Percentiles rank a stretch among this genome's conserved stretches.
Conservation (phyloP, 2,329 filamentous ascomycete genomes). For the Furcasterigmium sp. region DNA sequence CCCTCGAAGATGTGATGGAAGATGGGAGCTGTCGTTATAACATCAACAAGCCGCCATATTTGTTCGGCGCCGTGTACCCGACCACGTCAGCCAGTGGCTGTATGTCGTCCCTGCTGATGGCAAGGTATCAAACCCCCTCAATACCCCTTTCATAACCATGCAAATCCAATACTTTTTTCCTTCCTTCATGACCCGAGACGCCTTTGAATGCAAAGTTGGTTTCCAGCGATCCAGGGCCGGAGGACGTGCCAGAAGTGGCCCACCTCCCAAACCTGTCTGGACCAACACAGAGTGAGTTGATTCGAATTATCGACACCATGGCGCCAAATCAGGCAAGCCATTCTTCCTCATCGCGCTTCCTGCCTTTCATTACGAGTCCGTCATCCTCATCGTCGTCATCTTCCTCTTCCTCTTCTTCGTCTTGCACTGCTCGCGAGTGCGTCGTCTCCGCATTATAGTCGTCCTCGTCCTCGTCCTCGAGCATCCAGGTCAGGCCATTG, state of each 20-base stretch:
- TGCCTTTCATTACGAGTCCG: slow-evolving; percentile 50
- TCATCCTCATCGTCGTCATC: slow-evolving; percentile 53
- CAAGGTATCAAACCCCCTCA: too few species aligned
- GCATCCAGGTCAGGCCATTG: slow-evolving; percentile 93
- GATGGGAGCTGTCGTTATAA: background rate
- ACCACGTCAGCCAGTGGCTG: background rate
- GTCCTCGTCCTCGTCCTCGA: slow-evolving; percentile 43
- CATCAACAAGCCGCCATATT: background rate
- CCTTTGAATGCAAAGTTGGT: background rate
- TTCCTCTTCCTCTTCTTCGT: slow-evolving; percentile 31
- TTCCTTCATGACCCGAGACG: background rate
- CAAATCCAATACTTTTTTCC: slow-evolving; percentile 4
- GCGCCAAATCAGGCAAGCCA: slow-evolving; percentile 44
- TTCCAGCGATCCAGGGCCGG: background rate
- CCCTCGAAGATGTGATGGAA: background rate
- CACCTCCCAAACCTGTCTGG: background rate
- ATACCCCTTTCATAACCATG: slow-evolving; percentile 9
- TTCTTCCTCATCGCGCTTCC: slow-evolving; percentile 53
- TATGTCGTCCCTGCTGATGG: slow-evolving; percentile 8
- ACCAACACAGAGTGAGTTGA: too few species aligned
- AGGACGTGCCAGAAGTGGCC: background rate
- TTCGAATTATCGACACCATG: background rate
- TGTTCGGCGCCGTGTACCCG: background rate
- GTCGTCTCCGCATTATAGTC: slow-evolving; percentile 26
- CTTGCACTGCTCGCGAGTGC: slow-evolving; percentile 32